Evolutionary conservation across 768 basidiomycete genomes (phyloP).

Genomic region (Suillus subluteus): DNA sequence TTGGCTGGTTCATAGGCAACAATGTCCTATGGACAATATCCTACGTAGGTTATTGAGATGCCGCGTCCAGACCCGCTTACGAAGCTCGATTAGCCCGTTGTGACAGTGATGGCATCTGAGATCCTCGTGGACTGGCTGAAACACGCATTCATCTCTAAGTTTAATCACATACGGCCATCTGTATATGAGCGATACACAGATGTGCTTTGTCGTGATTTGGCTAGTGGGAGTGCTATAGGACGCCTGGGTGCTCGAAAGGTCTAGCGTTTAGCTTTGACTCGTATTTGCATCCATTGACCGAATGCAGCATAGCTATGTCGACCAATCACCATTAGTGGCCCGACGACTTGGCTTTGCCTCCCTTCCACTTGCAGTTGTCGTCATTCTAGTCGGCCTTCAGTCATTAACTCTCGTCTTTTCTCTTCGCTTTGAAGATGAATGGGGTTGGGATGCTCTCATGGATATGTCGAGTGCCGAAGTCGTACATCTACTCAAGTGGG

Average conservation of each 20-base stretch:
- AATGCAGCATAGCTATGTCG: constrained; percentile 81
- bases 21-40: constrained; percentile 87
- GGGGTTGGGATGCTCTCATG: constrained; percentile 45
- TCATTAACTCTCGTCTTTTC: constrained; percentile 65
- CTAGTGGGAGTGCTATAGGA: constrained; percentile 75
- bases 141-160: constrained; percentile 99
- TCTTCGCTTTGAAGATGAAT: constrained; percentile 37
- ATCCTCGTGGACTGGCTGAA: constrained; percentile 98
- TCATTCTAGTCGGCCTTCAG: constrained; percentile 75
- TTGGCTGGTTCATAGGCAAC: constrained; percentile 81
- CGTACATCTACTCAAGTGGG: constrained; percentile 65
- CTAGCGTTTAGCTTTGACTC: constrained; percentile 9
- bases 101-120: constrained; percentile 90
- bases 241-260: constrained; percentile 75
- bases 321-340: constrained; percentile 93
- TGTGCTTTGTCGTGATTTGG: constrained; percentile 91
- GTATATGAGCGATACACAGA: constrained; percentile 96
- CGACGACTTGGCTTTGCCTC: constrained; percentile 93
- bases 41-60: constrained; percentile 58
- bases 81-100: constrained; percentile 66
- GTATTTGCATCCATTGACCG: constrained; percentile 11
- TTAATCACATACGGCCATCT: constrained; percentile 95
- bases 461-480: constrained; percentile 48
- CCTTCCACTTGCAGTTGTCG: constrained; percentile 86
- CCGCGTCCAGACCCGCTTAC: constrained; percentile 7